Percentiles rank a stretch among this genome's conserved stretches.
Evolutionary conservation across 129 eudicot species (phyloP).

Genomic region (Pulicaria dysenterica): DNA sequence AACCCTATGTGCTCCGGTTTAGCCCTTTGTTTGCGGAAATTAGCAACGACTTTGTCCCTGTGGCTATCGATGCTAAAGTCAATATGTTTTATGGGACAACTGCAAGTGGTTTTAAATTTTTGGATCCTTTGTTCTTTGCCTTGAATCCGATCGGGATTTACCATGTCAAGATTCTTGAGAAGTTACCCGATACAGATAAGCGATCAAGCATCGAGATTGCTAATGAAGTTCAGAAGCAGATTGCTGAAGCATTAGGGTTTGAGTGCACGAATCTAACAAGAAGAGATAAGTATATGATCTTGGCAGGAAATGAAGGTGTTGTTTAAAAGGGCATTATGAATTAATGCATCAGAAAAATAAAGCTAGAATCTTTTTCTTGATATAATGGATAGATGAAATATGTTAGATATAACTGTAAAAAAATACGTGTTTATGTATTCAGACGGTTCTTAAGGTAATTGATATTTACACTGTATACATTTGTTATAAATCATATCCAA

Average conservation of each 20-base stretch:
- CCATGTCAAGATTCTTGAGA: slow-evolving; percentile 39
- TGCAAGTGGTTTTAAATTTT: slow-evolving; percentile 51
- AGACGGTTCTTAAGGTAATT: neutral
- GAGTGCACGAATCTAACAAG: slow-evolving; percentile 61
- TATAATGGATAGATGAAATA: neutral
- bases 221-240: slow-evolving; percentile 46
- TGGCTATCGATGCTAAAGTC: slow-evolving; percentile 43
- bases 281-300: slow-evolving; percentile 59
- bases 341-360: neutral
- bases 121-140: slow-evolving; percentile 62
- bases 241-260: slow-evolving; percentile 54
- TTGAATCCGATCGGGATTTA: slow-evolving; percentile 59
- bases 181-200: slow-evolving; percentile 23
- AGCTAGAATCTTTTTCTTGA: neutral
- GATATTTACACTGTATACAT: neutral
- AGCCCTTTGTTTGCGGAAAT: slow-evolving; percentile 69
- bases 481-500: neutral
- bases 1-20: slow-evolving; percentile 51
- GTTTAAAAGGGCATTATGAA: slow-evolving; percentile 15
- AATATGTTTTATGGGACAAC: slow-evolving; percentile 72
- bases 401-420: neutral
- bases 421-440: neutral
- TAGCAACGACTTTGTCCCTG: slow-evolving; percentile 52
- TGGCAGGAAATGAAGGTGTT: slow-evolving; percentile 65
- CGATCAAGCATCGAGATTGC: slow-evolving; percentile 52